Evolutionary conservation across 306 rosid genomes (phyloP), one percentile per base, ranked within the genome.

Genomic region (Pueraria montana): DNA sequence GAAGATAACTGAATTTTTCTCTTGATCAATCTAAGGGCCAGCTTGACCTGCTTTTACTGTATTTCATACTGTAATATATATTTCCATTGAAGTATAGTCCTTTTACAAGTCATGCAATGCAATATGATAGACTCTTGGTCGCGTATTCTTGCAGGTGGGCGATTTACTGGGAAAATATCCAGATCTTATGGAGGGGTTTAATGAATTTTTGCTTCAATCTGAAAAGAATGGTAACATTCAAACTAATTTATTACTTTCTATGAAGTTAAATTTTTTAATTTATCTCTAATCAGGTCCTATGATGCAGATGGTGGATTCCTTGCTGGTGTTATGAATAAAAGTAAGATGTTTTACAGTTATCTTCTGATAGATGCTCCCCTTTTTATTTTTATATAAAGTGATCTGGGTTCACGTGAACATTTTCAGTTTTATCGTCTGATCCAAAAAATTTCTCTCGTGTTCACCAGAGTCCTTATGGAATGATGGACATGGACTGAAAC

Each of bases 241-340:
- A 66, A 75, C 74, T 85, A 63, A 46, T 72, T 63, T 82, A 36
- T 82, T 65, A 26, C 86, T 40, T 81, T 79, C 55, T 74, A 63
- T 80, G 50, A 85, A 77, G 62, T 66, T 53, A 66, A 80, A 34
- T 21, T 59, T 73, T 63, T 16, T 16, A 27, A 53, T 52, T 40
- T 71, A 64, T 81, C 81, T 85, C 94, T 96, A 88, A 94, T 83
- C 66, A 81, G 71, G 66, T 73, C 14, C 62, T 86, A 78, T 80
- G 77, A 52, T 86, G 93, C 95, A 96, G 99, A 96, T 64, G 71
- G 71, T 88, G 99, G 98, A 85, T 92, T 92, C 91, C 99, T 96
- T 84, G 97, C 99, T 82, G 99, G 95, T 72, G 99, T 96, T 89
- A 96, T 92, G 97, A 94, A 91, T 91, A 96, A 91, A 86, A 96